Conservation (phyloP, 768 basidiomycete genomes). For the Strobilomyces confusus region DNA sequence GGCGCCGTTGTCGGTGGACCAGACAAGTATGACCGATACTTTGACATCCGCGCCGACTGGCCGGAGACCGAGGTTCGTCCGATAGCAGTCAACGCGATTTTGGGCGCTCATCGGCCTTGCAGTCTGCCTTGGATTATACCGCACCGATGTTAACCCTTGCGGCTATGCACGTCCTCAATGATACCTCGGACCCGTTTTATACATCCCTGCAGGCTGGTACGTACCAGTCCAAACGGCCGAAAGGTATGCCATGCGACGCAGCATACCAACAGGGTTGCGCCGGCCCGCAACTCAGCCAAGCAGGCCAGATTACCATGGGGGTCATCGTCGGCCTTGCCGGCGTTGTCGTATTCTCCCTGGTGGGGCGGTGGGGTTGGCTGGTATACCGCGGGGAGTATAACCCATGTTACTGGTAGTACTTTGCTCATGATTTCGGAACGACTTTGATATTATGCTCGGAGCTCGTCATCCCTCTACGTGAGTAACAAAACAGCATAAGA, state of each 20-base stretch:
- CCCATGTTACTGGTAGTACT: constrained; percentile 18
- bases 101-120: constrained; percentile 9
- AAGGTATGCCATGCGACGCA: constrained; percentile 74
- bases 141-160: constrained; percentile 86
- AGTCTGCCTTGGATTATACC: constrained; percentile 86
- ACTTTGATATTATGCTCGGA: not conserved
- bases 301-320: constrained; percentile 67
- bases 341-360: constrained; percentile 46
- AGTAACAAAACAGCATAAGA: not conserved
- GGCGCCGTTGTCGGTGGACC: constrained; percentile 91
- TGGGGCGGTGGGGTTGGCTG: constrained; percentile 35
- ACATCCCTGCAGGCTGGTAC: constrained; percentile 65
- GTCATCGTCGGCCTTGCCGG: constrained; percentile 62
- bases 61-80: constrained; percentile 72
- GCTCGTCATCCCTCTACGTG: no score
- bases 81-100: not conserved
- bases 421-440: not conserved
- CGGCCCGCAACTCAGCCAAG: constrained; percentile 50
- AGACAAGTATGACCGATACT: constrained; percentile 68
- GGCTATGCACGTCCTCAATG: constrained; percentile 70
- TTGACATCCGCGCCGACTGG: constrained; percentile 87
- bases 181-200: constrained; percentile 71
- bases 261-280: constrained; percentile 55
- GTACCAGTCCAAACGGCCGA: constrained; percentile 57
- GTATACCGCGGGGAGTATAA: constrained; percentile 23